Percentiles rank a stretch among this genome's conserved stretches.
Conservation (phyloP, 805 yeast species). For the Lachancea meyersii region DNA sequence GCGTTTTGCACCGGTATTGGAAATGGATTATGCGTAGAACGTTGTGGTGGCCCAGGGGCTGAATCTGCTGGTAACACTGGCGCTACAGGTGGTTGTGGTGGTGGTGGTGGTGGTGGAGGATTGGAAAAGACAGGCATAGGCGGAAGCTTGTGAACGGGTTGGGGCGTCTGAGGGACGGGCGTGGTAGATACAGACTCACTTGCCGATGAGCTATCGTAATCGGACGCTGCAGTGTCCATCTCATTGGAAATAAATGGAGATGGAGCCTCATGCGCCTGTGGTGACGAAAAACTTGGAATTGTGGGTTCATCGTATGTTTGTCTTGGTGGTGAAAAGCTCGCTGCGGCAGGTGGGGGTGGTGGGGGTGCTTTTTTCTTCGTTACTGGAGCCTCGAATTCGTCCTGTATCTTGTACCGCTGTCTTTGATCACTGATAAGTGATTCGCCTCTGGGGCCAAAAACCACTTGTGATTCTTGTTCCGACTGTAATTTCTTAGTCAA, state of each 20-base stretch:
- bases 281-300: not conserved
- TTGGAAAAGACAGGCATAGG: slow-evolving; percentile 17
- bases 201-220: slow-evolving; percentile 1
- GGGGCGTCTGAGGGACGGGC: slow-evolving; percentile 4
- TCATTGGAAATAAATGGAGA: not conserved
- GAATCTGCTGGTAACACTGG: slow-evolving; percentile 11
- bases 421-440: slow-evolving; percentile 27
- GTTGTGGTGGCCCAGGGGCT: slow-evolving; percentile 10
- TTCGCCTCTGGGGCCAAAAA: slow-evolving; percentile 50
- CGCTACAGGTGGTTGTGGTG: slow-evolving; percentile 8
- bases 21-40: not conserved
- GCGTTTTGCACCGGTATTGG: not conserved
- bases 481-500: slow-evolving; percentile 54
- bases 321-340: not conserved
- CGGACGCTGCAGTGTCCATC: not conserved
- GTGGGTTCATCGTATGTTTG: not conserved
- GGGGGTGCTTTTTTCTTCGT: slow-evolving; percentile 35
- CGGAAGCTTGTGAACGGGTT: slow-evolving; percentile 18
- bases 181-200: not conserved
- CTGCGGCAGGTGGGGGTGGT: slow-evolving; percentile 15
- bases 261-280: not conserved
- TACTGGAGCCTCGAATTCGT: slow-evolving; percentile 30
- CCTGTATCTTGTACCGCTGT: slow-evolving; percentile 26
- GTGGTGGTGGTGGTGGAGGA: slow-evolving; percentile 10
- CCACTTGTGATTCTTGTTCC: slow-evolving; percentile 60